Evolutionary conservation across 2,329 filamentous ascomycete species (phyloP), one percentile per base, ranked within the genome.

Genomic region (Exserohilum turcica): DNA sequence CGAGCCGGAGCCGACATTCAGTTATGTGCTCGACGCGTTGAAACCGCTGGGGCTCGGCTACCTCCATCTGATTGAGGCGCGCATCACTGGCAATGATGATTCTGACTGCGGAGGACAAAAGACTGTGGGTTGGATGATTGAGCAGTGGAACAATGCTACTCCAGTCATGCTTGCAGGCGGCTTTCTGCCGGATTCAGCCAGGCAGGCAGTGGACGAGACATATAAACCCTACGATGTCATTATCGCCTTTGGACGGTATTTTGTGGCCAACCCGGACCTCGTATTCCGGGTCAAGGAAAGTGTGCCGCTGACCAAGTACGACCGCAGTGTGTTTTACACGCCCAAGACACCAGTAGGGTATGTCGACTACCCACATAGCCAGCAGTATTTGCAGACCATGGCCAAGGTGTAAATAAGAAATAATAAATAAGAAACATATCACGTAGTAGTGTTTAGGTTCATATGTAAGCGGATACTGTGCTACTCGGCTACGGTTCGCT

Each of bases 221-320:
- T 75, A 78, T 49, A 67, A 61, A 6, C 71, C 71, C 13, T 64
- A 63, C 31, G 68, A 51, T 27, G 46, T 54, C 2, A 44, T 54
- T 16, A 45, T 80, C 32, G 74, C 73, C 1, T 79, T 79, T 61
- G 78, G 79, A 2, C 60, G 78, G 32, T 73, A 74, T 38, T 80
- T 77, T 56, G 77, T 79, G 48, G 67, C 74, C 24, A 80, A 73
- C 18, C 78, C 78, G 3, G 78, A 80, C 57, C 63, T 81, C 8
- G 73, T 76, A 2, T 80, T 74, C 54, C 67, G 77, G 16, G 52
- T 80, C 13, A 65, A 67, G 56, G 57, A 77, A 38, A 70, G 70
- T 5, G 61, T 80, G 8, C 61, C 67, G 12, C 57, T 80, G 29
- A 65, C 61, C 13, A 63, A 67, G 40, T 80, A 79, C 56, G 69